Evolutionary conservation across 805 yeast genomes (phyloP).

Genomic region (Candida insectorum): DNA sequence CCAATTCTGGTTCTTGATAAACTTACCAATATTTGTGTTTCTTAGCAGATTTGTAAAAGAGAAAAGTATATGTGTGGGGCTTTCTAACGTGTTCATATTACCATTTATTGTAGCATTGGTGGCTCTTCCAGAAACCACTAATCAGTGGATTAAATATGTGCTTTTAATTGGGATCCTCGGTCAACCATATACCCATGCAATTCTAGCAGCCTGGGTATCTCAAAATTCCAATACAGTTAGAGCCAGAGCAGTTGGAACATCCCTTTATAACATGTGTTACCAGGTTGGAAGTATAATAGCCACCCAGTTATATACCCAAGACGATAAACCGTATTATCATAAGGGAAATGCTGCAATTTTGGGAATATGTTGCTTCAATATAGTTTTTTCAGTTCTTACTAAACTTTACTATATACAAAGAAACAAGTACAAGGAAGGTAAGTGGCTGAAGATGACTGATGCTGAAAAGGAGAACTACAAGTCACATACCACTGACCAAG

Average conservation of each 20-base stretch:
- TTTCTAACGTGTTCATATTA: constrained; percentile 56
- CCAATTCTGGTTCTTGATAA: constrained; percentile 4
- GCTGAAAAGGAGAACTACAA: constrained; percentile 52
- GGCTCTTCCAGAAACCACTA: constrained; percentile 64
- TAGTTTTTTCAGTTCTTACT: constrained; percentile 23
- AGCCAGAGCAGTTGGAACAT: constrained; percentile 20
- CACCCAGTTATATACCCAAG: constrained; percentile 52
- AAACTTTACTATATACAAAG: constrained; percentile 39
- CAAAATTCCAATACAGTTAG: constrained; percentile 18
- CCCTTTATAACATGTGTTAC: constrained; percentile 21
- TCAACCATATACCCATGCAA: constrained; percentile 23
- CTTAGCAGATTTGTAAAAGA: constrained; percentile 33
- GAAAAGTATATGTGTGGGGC: constrained; percentile 53
- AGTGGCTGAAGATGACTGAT: constrained; percentile 49
- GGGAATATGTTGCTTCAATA: constrained; percentile 29
- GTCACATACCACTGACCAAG: constrained; percentile 45
- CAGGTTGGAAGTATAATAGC: constrained; percentile 21
- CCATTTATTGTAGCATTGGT: constrained; percentile 60
- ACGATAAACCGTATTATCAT: constrained; percentile 58
- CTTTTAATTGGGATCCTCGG: constrained; percentile 56
- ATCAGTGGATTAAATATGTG: constrained; percentile 58
- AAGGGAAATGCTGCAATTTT: constrained; percentile 51
- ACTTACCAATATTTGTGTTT: constrained; percentile 29
- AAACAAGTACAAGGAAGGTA: constrained; percentile 40
- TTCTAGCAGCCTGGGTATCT: constrained; percentile 22